Evolutionary conservation across 257 asterid species (phyloP), one percentile per base, ranked within the genome.

Genomic region (Coffea canephora): DNA sequence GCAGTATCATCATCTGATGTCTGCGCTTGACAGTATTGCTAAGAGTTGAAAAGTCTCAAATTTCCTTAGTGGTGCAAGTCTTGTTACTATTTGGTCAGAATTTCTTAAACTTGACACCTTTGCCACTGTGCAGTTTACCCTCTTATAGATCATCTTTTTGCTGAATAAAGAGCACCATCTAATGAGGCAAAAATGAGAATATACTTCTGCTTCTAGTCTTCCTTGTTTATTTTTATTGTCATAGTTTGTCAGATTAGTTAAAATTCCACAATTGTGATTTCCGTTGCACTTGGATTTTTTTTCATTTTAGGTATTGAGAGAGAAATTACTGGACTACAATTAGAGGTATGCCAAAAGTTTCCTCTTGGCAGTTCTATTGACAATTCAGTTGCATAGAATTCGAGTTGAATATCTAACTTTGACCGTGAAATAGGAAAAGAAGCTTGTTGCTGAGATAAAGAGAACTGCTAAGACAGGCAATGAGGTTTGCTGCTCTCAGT

Each of bases 391-490:
- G 52, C 50, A 21, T 76, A 46, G 25, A 48, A 49, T 74, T 67
- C 11, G 68, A 49, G 74, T 67, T 14, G 68, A 49, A 72, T 67
- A 78, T 76, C 43, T 64, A 16, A 52, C 71, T 39, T 64, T 41
- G 49, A 78, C 84, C 27, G 49, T 81, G 79, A 78, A 83, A 79
- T 94, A 95, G 99, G 99, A 95, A 84, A 95, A 91, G 85, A 89
- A 84, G 85, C 99, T 95, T 77, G 97, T 93, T 70, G 94, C 96
- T 62, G 99, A 95, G 90, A 95, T 95, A 64, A 95, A 95, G 87
- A 95, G 85, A 87, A 91, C 96, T 68, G 99, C 99, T 50, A 95
- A 95, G 88, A 87, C 97, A n/a, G 99, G 99, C 82, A 95, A 95
- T 85, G 99, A 94, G 92, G 98, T 94, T 25, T 27, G 84, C 79